phyloP scores from a whole-genome alignment of 139 green algal genomes.

The Picochlorum costavermella region DNA sequence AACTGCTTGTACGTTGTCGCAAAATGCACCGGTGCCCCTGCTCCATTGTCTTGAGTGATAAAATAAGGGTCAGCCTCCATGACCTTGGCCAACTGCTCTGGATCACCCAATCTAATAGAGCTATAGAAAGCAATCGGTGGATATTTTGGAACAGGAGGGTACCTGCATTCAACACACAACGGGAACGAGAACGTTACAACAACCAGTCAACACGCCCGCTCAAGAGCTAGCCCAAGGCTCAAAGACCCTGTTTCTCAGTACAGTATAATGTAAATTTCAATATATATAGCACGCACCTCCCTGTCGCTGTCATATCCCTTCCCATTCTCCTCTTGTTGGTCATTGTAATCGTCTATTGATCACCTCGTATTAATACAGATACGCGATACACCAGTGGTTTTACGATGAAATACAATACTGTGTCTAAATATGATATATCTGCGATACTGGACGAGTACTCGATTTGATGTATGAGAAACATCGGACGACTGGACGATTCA shows the following conservation, averaged over 20 bases:
- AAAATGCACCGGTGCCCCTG: constrained; percentile 83
- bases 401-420: too few relatives aligned
- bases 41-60: constrained; percentile 86
- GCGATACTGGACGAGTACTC: too few relatives aligned
- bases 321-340: constrained; percentile 1
- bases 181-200: not conserved
- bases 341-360: not conserved
- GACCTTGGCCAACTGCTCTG: constrained; percentile 72
- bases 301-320: constrained; percentile 42
- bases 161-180: constrained; percentile 30
- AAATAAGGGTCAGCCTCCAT: constrained; percentile 86
- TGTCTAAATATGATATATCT: too few relatives aligned
- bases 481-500: too few relatives aligned
- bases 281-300: constrained; percentile 19
- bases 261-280: not conserved
- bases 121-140: constrained; percentile 77
- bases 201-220: not conserved
- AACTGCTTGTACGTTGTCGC: constrained; percentile 86
- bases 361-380: not conserved
- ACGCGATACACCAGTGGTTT: not conserved
- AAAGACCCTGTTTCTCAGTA: not conserved
- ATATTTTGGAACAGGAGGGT: constrained; percentile 64
- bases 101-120: constrained; percentile 64
- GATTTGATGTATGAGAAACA: too few relatives aligned
- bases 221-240: not conserved